Evolutionary conservation across 129 eudicot genomes (phyloP).

Genomic region (Tanacetum coccineum): DNA sequence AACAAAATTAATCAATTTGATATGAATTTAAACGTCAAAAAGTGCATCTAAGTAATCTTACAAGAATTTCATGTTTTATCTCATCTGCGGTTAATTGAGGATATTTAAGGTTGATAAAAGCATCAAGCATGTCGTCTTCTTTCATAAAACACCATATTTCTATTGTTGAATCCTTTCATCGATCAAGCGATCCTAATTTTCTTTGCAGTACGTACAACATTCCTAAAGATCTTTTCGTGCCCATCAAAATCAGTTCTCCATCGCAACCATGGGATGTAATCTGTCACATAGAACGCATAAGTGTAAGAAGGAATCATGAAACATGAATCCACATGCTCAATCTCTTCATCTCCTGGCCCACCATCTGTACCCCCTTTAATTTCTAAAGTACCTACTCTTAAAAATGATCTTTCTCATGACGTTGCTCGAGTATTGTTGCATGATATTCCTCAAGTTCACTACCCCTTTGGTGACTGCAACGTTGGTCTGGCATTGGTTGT

Average conservation of each 20-base stretch:
- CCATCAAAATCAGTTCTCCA: background rate
- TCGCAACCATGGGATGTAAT: no score
- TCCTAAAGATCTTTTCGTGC: background rate
- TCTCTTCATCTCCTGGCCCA: no score
- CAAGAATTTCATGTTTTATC: background rate
- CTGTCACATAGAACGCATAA: background rate
- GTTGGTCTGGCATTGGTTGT: background rate
- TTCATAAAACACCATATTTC: no score
- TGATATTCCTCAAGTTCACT: background rate
- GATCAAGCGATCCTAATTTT: background rate
- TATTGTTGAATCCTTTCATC: no score
- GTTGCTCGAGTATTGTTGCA: background rate
- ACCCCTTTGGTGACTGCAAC: background rate
- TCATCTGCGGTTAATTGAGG: no score
- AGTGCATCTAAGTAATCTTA: background rate
- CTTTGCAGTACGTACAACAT: background rate
- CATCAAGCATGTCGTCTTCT: background rate
- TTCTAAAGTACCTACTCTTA: no score
- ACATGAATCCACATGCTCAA: background rate
- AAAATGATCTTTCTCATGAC: no score
- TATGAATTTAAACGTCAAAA: no score
- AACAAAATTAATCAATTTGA: background rate
- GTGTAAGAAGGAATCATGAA: background rate
- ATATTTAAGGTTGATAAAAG: background rate
- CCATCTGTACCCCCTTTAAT: no score